These are phyloP conservation scores for Globisporangium alternatum DNA, from an alignment of 352 stramenopile species.

Conservation along the genomic window DNA sequence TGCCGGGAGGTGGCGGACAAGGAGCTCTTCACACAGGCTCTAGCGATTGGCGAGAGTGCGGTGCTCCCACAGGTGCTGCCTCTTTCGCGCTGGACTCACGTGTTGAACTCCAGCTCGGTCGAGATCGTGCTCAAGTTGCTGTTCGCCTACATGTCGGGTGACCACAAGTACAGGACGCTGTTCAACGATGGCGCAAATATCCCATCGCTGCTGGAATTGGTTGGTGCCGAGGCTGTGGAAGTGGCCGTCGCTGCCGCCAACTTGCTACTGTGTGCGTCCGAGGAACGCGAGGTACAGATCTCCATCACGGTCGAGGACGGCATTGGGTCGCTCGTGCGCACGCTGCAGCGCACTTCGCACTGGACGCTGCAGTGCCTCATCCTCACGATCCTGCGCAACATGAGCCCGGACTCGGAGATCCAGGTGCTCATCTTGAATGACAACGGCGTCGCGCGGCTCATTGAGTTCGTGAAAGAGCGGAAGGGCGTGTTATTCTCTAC, in stretches of 20 bases:
- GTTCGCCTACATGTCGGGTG: conserved; percentile 32
- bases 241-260: conserved; percentile 43
- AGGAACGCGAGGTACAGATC: conserved; percentile 57
- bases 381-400: conserved; percentile 41
- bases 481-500: conserved; percentile 18
- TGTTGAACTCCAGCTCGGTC: conserved; percentile 31
- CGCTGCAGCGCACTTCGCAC: conserved; percentile 32
- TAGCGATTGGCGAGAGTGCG: conserved; percentile 28
- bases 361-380: conserved; percentile 44
- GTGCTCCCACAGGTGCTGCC: conserved; percentile 58
- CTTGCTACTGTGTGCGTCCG: conserved; percentile 37
- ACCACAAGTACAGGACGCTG: conserved; percentile 24
- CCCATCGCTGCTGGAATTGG: conserved; percentile 40
- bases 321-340: conserved; percentile 46
- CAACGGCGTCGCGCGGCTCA: conserved; percentile 35
- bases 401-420: conserved; percentile 62
- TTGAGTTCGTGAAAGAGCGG: conserved; percentile 46
- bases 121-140: conserved; percentile 56
- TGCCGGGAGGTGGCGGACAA: conserved; percentile 21
- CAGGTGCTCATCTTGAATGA: conserved; percentile 57
- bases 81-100: conserved; percentile 42
- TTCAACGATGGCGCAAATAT: conserved; percentile 62
- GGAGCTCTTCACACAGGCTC: background rate
- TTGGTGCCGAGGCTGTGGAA: conserved; percentile 27
- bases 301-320: conserved; percentile 73